Percentiles rank a stretch among this genome's conserved stretches.
These are phyloP conservation scores for Nepenthes gracilis DNA, from an alignment of 148 eudicot species.

Conservation along the genomic window DNA sequence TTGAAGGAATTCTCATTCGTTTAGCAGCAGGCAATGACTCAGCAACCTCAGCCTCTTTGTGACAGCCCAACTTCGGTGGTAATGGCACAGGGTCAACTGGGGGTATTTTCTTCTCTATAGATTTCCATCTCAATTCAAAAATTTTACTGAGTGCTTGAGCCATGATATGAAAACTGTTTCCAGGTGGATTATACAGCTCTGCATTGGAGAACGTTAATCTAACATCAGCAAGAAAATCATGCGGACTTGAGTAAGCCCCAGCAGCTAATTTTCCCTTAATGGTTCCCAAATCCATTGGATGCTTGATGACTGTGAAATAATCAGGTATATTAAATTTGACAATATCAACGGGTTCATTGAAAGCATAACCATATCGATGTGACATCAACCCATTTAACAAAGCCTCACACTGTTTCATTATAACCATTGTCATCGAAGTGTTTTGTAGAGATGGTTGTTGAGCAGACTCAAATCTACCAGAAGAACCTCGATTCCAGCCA, in stretches of 20 bases:
- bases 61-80: slow-evolving; percentile 12
- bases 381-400: slow-evolving; percentile 38
- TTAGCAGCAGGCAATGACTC: slow-evolving; percentile 26
- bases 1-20: slow-evolving; percentile 29
- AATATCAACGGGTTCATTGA: slow-evolving; percentile 71
- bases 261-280: slow-evolving; percentile 46
- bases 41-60: slow-evolving; percentile 20
- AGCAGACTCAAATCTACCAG: slow-evolving; percentile 33
- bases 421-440: slow-evolving; percentile 9
- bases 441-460: slow-evolving; percentile 11
- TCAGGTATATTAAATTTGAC: slow-evolving; percentile 68
- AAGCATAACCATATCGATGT: slow-evolving; percentile 55
- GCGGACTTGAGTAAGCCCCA: slow-evolving; percentile 48
- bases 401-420: slow-evolving; percentile 41
- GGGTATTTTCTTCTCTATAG: slow-evolving; percentile 55
- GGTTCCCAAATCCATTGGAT: slow-evolving; percentile 93
- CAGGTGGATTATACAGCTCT: slow-evolving; percentile 65
- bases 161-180: slow-evolving; percentile 70
- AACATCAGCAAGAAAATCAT: slow-evolving; percentile 62
- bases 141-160: slow-evolving; percentile 48
- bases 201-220: slow-evolving; percentile 82
- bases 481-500: slow-evolving; percentile 24
- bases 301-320: slow-evolving; percentile 63
- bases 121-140: slow-evolving; percentile 80
- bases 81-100: slow-evolving; percentile 5